Percentiles rank a stretch among this genome's conserved stretches.
These are phyloP conservation scores for Mycosphaerella arachidis DNA, from an alignment of 2,329 filamentous ascomycete species.

Conservation along the genomic window DNA sequence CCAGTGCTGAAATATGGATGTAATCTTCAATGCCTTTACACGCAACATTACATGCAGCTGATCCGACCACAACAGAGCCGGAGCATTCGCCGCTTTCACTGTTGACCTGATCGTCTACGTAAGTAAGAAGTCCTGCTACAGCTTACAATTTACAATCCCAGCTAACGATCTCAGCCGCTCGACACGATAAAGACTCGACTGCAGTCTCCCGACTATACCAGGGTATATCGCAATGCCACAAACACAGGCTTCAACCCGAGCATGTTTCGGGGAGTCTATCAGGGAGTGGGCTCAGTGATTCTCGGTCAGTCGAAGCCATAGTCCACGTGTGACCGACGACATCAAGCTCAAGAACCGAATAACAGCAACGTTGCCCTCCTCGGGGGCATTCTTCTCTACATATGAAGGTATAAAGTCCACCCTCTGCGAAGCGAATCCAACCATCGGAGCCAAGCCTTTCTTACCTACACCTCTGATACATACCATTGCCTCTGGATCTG, in stretches of 20 bases:
- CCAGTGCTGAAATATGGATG: conserved; percentile 12
- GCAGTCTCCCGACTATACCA: conserved; percentile 71
- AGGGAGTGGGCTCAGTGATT: conserved; percentile 80
- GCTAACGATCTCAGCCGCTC: conserved; percentile 49
- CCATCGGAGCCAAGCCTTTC: conserved; percentile 37
- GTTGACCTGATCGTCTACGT: conserved; percentile 76
- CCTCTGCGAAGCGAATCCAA: conserved; percentile 50
- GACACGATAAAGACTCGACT: conserved; percentile 86
- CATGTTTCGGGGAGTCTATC: conserved; percentile 72
- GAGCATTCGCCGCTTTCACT: conserved; percentile 37
- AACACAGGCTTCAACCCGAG: conserved; percentile 52
- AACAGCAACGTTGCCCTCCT: conserved; percentile 75
- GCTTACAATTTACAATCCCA: no score
- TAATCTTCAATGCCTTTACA: not conserved
- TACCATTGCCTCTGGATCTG: conserved; percentile 66
- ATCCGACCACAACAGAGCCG: conserved; percentile 3
- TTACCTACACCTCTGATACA: conserved; percentile 68
- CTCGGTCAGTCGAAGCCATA: conserved; percentile 36
- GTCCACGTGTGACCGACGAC: no score
- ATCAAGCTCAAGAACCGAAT: no score
- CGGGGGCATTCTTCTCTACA: conserved; percentile 83
- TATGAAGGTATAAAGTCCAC: conserved; percentile 72
- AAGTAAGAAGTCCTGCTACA: no score
- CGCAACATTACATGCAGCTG: not conserved
- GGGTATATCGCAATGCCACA: conserved; percentile 57